Conservation (phyloP, 306 rosid species). For the Mucuna pruriens region DNA sequence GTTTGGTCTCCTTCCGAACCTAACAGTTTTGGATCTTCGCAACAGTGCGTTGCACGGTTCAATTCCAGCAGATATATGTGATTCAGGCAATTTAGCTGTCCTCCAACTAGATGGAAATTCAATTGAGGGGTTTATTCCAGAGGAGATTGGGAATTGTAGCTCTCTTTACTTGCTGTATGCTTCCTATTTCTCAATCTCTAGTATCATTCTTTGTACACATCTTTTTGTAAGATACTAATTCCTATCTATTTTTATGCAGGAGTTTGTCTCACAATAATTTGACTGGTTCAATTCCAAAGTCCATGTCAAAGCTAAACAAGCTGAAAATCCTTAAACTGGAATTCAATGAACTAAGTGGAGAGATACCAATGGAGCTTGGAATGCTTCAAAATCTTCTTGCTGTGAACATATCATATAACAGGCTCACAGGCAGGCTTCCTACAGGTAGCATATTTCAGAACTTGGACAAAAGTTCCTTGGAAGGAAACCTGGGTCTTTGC, state of each 20-base stretch:
- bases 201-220: not conserved
- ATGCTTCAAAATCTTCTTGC: slow-evolving; percentile 78
- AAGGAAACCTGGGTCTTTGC: slow-evolving; percentile 90
- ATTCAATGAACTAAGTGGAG: slow-evolving; percentile 82
- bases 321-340: slow-evolving; percentile 81
- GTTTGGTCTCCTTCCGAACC: slow-evolving; percentile 65
- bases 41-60: slow-evolving; percentile 64
- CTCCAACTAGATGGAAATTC: slow-evolving; percentile 90
- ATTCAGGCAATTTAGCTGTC: slow-evolving; percentile 73
- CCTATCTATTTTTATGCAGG: slow-evolving; percentile 54
- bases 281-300: slow-evolving; percentile 70
- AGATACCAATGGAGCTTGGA: slow-evolving; percentile 90
- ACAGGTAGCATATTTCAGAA: slow-evolving; percentile 64
- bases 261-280: slow-evolving; percentile 80
- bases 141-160: slow-evolving; percentile 83
- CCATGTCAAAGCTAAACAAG: slow-evolving; percentile 70
- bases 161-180: slow-evolving; percentile 85
- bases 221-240: slow-evolving; percentile 22
- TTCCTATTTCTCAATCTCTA: slow-evolving; percentile 29
- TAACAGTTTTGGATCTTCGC: slow-evolving; percentile 73
- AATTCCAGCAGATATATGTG: slow-evolving; percentile 73
- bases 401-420: slow-evolving; percentile 83
- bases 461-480: slow-evolving; percentile 83
- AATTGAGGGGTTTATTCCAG: slow-evolving; percentile 70
- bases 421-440: slow-evolving; percentile 89